phyloP scores from a whole-genome alignment of 805 yeast genomes.

The Yueomyces sp. region DNA sequence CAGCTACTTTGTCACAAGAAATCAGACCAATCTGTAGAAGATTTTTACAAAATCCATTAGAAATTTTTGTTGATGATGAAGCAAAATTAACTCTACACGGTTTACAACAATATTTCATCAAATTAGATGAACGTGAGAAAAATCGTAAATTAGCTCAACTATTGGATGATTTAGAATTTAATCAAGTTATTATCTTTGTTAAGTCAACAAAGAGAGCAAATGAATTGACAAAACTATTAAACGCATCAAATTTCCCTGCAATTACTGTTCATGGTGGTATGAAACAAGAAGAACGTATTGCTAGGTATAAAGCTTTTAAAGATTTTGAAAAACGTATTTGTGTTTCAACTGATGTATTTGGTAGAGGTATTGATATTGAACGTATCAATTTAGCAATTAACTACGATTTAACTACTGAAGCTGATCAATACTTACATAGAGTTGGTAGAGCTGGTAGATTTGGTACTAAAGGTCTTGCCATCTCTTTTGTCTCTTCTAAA shows the following conservation, averaged over 20 bases:
- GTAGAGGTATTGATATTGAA: conserved; percentile 99
- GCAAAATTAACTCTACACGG: conserved; percentile 96
- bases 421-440: conserved; percentile 96
- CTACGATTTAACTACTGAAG: conserved; percentile 91
- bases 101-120: conserved; percentile 89
- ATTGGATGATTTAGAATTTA: conserved; percentile 87
- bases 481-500: conserved; percentile 74
- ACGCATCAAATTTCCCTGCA: conserved; percentile 91
- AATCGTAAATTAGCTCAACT: conserved; percentile 85
- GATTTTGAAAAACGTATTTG: conserved; percentile 98
- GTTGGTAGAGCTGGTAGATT: conserved; percentile 99
- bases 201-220: conserved; percentile 85
- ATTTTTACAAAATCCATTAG: conserved; percentile 95
- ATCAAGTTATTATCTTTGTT: conserved; percentile 95
- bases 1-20: conserved; percentile 89
- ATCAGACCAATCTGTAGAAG: conserved; percentile 95
- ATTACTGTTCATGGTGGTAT: conserved; percentile 93
- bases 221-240: conserved; percentile 75
- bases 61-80: conserved; percentile 94
- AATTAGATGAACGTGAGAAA: conserved; percentile 82
- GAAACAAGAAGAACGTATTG: conserved; percentile 96
- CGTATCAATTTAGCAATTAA: conserved; percentile 96
- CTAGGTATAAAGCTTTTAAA: conserved; percentile 88
- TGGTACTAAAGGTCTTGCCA: conserved; percentile 96
- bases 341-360: conserved; percentile 96